Evolutionary conservation across 1,284 basidiomycete genomes (phyloP).

Genomic region (Pseudomicrostroma phylloplanum): DNA sequence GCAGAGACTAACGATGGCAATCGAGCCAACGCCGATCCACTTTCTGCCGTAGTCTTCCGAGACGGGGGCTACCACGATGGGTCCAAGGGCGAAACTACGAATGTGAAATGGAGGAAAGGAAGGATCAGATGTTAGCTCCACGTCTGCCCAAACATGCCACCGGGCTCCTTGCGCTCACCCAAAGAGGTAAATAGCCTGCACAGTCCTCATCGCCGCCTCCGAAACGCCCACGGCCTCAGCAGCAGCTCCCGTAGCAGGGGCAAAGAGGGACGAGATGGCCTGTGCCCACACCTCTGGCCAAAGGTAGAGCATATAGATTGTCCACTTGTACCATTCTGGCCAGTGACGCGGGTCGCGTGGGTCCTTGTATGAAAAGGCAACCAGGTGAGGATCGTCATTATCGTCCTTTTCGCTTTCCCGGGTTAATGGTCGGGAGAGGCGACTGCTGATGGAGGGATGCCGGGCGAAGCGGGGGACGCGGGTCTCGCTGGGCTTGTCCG

Average conservation of each 20-base stretch:
- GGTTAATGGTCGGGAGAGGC: no score
- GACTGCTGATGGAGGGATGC: no score
- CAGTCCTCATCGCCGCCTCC: slow-evolving; percentile 7
- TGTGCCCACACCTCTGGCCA: slow-evolving; percentile 13
- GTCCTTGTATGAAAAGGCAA: neutral
- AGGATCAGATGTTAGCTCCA: no score
- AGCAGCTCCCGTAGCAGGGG: slow-evolving; percentile 9
- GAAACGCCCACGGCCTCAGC: slow-evolving; percentile 11
- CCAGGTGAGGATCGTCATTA: neutral
- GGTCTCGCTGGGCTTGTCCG: no score
- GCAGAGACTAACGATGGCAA: slow-evolving; percentile 18
- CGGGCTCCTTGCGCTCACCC: neutral
- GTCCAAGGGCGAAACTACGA: slow-evolving; percentile 22
- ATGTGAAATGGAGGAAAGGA: no score
- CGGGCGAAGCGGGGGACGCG: no score
- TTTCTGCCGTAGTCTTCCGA: slow-evolving; percentile 36
- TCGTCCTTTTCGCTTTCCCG: no score
- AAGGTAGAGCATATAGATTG: slow-evolving; percentile 8
- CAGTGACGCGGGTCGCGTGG: slow-evolving; percentile 10
- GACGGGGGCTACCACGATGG: slow-evolving; percentile 26
- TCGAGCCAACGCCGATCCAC: slow-evolving; percentile 21
- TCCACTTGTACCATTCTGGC: slow-evolving; percentile 12
- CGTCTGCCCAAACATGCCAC: no score
- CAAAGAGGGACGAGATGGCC: slow-evolving; percentile 14
- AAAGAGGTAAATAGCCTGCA: slow-evolving; percentile 34